Base-by-base conservation (phyloP, 495 filamentous ascomycete genomes). In the Penicillium waksmanii region DNA sequence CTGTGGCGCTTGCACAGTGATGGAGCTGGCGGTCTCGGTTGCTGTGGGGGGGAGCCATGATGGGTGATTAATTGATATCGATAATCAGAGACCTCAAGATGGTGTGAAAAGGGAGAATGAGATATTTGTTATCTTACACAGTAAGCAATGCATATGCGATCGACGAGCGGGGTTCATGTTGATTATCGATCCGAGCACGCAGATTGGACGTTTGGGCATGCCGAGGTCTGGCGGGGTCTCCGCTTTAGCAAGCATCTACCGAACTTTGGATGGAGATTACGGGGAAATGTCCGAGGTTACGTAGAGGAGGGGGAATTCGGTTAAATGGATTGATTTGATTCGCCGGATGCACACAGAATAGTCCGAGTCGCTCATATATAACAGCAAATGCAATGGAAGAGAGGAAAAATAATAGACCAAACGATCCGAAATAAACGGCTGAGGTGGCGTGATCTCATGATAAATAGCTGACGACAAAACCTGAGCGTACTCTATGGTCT, bases 11-110 rank as follows among this genome's bases (percentile, higher is more conserved):
- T 64, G 66, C 46, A 61, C 56, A 35, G 61, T 52, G 48, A 62
- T 61, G 38, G 55, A 57, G 53, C 63, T 61, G 38, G 60, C 23
- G n/a, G 65, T 64, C 34, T 74, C 68, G 33, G 70, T 74, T 23
- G 67, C 58, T 9, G 68, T 66, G 38, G 70, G 74, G 74, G 33
- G 69, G 70, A 40, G 73, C 63, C 69, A 77, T 73, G 10, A 17
- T 60, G 56, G 15, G 15, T 38, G 36, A 38, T 13, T 2, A 13
- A 38, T 38, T 12, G 36, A 38, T 38, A 19, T 19, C 15, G 42
- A 19, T 44, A 44, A 8, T 44, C 15, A 18, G 42, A 43, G 6
- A 36, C 1, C 9, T 36, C 13, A 6, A 3, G 3, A 44, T 17
- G 17, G 42, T 44, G 17, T 17, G 42, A 44, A 7, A 44, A 10